Conservation (phyloP, 108 stramenopile genomes). For the Conticribra weissflogii region DNA sequence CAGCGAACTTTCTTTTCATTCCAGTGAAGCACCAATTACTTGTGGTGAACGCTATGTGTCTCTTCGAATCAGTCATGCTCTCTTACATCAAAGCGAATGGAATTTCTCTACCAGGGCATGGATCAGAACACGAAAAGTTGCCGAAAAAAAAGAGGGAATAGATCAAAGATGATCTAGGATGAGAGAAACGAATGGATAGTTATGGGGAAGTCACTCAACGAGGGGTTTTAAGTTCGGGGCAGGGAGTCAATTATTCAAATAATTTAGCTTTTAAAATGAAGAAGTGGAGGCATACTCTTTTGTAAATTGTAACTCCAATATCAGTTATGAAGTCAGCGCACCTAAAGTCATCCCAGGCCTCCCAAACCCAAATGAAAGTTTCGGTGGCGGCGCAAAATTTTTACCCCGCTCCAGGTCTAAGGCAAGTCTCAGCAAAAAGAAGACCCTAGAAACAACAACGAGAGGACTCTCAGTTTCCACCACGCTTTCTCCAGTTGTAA, state of each 20-base stretch:
- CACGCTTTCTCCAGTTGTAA: not conserved
- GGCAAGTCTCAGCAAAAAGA: slow-evolving; percentile 52
- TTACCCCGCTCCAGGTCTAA: slow-evolving; percentile 57
- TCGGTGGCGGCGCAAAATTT: slow-evolving; percentile 64
- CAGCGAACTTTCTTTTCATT: not conserved
- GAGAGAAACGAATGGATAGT: too few relatives aligned
- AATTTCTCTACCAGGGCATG: not conserved
- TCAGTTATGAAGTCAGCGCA: slow-evolving; percentile 3
- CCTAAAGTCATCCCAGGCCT: slow-evolving; percentile 8
- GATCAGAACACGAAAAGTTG: not conserved
- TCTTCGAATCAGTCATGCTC: not conserved
- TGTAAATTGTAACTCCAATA: too few relatives aligned
- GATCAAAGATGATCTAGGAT: not conserved
- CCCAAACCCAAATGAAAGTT: slow-evolving; percentile 68
- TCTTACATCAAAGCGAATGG: not conserved
- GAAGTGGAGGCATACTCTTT: too few relatives aligned
- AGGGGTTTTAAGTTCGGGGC: too few relatives aligned
- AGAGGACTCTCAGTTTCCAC: slow-evolving; percentile 47
- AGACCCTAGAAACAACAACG: slow-evolving; percentile 56
- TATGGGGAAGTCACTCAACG: too few relatives aligned
- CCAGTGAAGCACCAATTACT: not conserved
- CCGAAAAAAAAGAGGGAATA: not conserved
- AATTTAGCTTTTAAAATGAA: too few relatives aligned
- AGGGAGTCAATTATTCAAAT: too few relatives aligned
- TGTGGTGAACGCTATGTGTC: not conserved